Evolutionary conservation across 164 flowering plant genomes (phyloP), one percentile per base, ranked within the genome.

Genomic region (Tinospora cordifolia): DNA sequence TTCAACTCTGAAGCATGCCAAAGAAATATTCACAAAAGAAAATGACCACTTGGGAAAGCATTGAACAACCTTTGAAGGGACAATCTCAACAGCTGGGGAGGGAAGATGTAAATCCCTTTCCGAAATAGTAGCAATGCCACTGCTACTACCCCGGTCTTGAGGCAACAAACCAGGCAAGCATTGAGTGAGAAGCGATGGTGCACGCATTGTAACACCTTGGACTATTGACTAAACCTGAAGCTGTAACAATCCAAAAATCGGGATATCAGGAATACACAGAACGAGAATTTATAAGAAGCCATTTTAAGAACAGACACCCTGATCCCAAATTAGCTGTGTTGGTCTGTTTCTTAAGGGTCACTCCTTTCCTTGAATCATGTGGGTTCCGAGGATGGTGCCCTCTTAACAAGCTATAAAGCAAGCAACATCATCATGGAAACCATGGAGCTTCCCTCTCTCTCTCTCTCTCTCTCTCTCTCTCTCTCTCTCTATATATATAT

Each of bases 61-160:
- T 44, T 36, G 17, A 36, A 4, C 27, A 65, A 88, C 98, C 96
- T 89, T 92, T 70, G 96, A 90, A 62, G 98, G 96, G 46, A 89
- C 63, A 79, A 92, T 85, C 82, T 92, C 98, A 41, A 92, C 96
- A 17, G 98, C 98, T 6, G 96, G 98, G 19, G 88, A 82, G 72
- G 89, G 79, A 9, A 85, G 78, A 69, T 84, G 81, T 60, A 74
- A n/a, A 80, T 87, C 96, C 67, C 79, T 87, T 25, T 90, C 96
- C 0, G 89, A 81, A 62, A 82, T 54, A 36, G 81, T 34, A 46
- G 87, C 76, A 36, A 84, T 65, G 74, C 85, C 4, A 30, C 36
- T 69, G 8, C 82, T 87, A 74, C 77, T 83, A 62, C 82, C 88
- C 59, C 83, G 79, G 67, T 89, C 94, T 39, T 82, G 85, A 34